phyloP scores from a whole-genome alignment of 2,329 filamentous ascomycete genomes.

The Cercospora janseana region DNA sequence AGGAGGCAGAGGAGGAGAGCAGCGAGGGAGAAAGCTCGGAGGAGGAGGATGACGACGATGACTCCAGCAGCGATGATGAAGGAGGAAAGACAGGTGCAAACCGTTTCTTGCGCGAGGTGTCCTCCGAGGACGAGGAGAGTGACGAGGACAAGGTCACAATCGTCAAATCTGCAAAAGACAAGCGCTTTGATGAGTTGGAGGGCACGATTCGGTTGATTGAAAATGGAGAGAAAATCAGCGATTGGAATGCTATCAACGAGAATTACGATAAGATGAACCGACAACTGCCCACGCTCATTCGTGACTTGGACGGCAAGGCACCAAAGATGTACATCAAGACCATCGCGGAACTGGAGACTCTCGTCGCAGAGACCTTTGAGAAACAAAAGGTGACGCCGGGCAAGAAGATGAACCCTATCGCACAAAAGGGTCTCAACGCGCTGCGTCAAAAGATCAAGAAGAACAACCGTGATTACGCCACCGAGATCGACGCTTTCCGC shows the following conservation, averaged over 20 bases:
- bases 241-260: constrained; percentile 79
- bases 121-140: constrained; percentile 65
- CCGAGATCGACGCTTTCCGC: constrained; percentile 82
- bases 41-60: constrained; percentile 50
- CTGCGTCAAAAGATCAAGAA: constrained; percentile 99
- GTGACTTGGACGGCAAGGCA: constrained; percentile 65
- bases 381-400: constrained; percentile 87
- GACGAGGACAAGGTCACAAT: constrained; percentile 82
- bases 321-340: constrained; percentile 93
- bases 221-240: constrained; percentile 95
- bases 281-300: constrained; percentile 45
- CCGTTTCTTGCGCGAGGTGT: constrained; percentile 72
- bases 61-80: constrained; percentile 53
- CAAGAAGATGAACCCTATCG: constrained; percentile 99
- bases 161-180: constrained; percentile 97
- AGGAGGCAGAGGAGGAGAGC: constrained; percentile 66
- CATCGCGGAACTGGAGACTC: constrained; percentile 88
- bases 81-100: constrained; percentile 68
- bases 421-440: constrained; percentile 89
- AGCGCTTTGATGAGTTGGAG: constrained; percentile 91
- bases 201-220: constrained; percentile 86
- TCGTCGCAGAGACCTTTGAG: constrained; percentile 87
- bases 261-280: constrained; percentile 63
- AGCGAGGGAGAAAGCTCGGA: constrained; percentile 38
- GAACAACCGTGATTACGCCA: constrained; percentile 92